Conservation (phyloP, 257 asterid genomes). For the Nicotiana sylvestris region DNA sequence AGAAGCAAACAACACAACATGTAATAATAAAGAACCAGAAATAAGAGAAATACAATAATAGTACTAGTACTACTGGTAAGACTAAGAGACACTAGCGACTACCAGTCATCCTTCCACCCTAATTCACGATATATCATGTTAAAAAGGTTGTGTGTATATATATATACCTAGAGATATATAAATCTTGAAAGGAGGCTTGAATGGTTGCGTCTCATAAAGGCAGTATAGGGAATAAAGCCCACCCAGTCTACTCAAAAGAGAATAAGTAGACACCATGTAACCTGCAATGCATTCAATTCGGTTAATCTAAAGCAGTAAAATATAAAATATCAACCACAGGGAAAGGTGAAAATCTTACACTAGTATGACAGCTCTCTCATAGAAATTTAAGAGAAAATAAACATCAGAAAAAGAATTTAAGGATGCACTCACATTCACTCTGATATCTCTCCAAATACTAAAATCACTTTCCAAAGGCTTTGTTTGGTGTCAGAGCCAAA, state of each 20-base stretch:
- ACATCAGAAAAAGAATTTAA: background rate
- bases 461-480: no score
- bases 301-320: background rate
- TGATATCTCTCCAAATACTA: no score
- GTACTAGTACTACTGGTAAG: no score
- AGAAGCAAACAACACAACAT: no score
- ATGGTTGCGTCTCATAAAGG: slow-evolving; percentile 70
- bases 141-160: background rate
- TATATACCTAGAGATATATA: slow-evolving; percentile 66
- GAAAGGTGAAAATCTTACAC: background rate
- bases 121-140: background rate
- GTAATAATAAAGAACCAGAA: no score
- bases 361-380: background rate
- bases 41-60: no score
- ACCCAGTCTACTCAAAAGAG: slow-evolving; percentile 63
- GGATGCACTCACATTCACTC: no score
- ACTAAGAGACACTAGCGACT: no score
- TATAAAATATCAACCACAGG: background rate
- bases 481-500: background rate
- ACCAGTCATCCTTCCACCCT: no score
- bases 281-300: slow-evolving; percentile 37
- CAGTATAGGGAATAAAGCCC: slow-evolving; percentile 82
- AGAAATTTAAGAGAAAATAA: background rate
- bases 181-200: slow-evolving; percentile 76
- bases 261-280: slow-evolving; percentile 42